Evolutionary conservation across 1,284 basidiomycete genomes (phyloP), one percentile per base, ranked within the genome.

Genomic region (Cryptococcus wingfieldii): DNA sequence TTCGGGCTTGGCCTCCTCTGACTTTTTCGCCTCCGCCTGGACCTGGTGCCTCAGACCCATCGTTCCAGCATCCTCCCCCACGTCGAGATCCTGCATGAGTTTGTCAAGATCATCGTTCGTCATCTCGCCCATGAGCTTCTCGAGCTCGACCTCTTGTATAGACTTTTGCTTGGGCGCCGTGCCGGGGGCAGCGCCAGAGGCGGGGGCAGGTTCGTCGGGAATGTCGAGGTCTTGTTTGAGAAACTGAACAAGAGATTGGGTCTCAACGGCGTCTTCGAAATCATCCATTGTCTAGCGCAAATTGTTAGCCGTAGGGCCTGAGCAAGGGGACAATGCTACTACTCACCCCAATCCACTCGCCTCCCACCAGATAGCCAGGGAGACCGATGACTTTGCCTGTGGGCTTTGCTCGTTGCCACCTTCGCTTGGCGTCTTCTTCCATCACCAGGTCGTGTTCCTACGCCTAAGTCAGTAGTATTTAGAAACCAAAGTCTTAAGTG

Each of bases 261-360:
- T 65, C 56, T 76, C 74, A 39, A 74, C 71, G 10, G 74, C 74
- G 19, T 76, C 61, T 59, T 76, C 74, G 45, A 74, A 76, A 44
- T 76, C 74, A 23, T 76, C 74, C 71, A 76, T 76, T 2, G 70
- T 74, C 74, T 74, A 50, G 2, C 18, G 38, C 38, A 43, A 27
- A 34, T 4, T 4, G 14, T n/a, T 1, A 47, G 27, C 16, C 23
- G 19, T 45, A 28, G 13, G 5, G 4, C 44, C 38, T 7, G 4
- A 34, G 10, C 28, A 39, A 10, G n/a, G n/a, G 8, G 3, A 25
- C 12, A 31, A 42, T 12, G n/a, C 4, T 8, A 43, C 19, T 13
- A 71, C 74, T 69, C 60, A 76, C 74, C 5, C 74, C 74, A n/a
- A 74, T 61, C 64, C 64, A 76, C 62, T 76, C 72, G 7, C 74